phyloP scores from a whole-genome alignment of 2,329 filamentous ascomycete genomes.

The Verticillium nubilum region DNA sequence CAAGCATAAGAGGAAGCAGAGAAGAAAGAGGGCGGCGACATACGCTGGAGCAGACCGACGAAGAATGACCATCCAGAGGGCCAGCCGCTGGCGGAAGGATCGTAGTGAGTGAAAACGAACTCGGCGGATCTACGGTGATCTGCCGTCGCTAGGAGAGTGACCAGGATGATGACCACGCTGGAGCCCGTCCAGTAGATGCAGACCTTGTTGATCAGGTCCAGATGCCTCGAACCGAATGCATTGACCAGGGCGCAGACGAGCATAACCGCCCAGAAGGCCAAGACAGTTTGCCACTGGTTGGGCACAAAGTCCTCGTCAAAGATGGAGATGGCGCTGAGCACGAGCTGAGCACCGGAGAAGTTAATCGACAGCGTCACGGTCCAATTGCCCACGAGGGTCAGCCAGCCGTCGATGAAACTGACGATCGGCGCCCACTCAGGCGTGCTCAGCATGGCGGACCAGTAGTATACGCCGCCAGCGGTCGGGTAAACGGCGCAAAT shows the following conservation, averaged over 20 bases:
- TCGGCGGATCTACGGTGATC: slow-evolving; percentile 50
- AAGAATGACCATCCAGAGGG: slow-evolving; percentile 68
- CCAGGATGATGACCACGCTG: slow-evolving; percentile 46
- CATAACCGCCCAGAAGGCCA: slow-evolving; percentile 70
- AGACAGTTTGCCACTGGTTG: slow-evolving; percentile 63
- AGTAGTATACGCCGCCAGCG: slow-evolving; percentile 66
- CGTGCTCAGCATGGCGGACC: slow-evolving; percentile 63
- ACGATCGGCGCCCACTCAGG: slow-evolving; percentile 61
- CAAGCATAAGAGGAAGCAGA: background rate
- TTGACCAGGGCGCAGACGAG: slow-evolving; percentile 59
- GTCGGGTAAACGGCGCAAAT: slow-evolving; percentile 66
- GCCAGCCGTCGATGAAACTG: slow-evolving; percentile 66
- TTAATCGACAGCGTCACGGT: slow-evolving; percentile 60
- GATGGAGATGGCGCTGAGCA: slow-evolving; percentile 59
- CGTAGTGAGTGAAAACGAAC: slow-evolving; percentile 65
- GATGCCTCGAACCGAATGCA: slow-evolving; percentile 51
- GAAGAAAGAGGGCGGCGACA: background rate
- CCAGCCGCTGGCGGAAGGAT: slow-evolving; percentile 61
- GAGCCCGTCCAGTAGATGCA: slow-evolving; percentile 68
- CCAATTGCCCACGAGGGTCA: slow-evolving; percentile 70
- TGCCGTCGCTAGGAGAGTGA: slow-evolving; percentile 56
- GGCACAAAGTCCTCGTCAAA: slow-evolving; percentile 65
- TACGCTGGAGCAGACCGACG: slow-evolving; percentile 57
- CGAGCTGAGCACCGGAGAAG: slow-evolving; percentile 57
- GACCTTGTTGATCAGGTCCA: slow-evolving; percentile 66